phyloP scores from a whole-genome alignment of 345 rosid genomes.

The Syzygium jambos region DNA sequence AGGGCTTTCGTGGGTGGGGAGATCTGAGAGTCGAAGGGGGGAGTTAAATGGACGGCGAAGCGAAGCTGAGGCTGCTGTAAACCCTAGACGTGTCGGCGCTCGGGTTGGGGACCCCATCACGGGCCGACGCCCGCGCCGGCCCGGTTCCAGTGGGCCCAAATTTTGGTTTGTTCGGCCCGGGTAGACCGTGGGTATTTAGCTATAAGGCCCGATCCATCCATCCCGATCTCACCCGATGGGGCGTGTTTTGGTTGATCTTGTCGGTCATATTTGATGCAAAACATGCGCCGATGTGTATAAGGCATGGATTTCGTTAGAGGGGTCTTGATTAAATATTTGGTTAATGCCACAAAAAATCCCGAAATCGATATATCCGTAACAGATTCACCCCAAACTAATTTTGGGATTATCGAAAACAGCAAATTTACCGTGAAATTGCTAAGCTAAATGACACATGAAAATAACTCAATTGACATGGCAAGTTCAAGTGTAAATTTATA shows the following conservation, averaged over 20 bases:
- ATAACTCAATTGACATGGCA: no score
- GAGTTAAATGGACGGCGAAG: not conserved
- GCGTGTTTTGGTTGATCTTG: not conserved
- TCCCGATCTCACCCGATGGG: not conserved
- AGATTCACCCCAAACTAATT: no score
- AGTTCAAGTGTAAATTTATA: no score
- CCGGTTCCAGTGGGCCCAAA: not conserved
- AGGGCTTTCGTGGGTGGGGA: not conserved
- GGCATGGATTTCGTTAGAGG: not conserved
- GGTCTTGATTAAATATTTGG: not conserved
- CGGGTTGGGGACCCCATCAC: not conserved
- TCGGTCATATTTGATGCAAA: not conserved
- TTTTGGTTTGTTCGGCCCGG: accelerated
- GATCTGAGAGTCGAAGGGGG: accelerated
- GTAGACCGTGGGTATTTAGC: not conserved
- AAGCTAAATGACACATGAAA: no score
- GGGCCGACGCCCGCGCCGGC: not conserved
- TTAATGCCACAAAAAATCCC: no score
- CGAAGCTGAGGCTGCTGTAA: accelerated
- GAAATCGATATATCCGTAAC: no score
- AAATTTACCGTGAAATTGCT: no score
- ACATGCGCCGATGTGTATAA: accelerated
- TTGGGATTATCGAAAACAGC: no score
- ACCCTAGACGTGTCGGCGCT: not conserved
- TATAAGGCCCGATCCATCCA: not conserved